Evolutionary conservation across 2,329 filamentous ascomycete species (phyloP), one percentile per base, ranked within the genome.

Genomic region (Trichoderma gracile): DNA sequence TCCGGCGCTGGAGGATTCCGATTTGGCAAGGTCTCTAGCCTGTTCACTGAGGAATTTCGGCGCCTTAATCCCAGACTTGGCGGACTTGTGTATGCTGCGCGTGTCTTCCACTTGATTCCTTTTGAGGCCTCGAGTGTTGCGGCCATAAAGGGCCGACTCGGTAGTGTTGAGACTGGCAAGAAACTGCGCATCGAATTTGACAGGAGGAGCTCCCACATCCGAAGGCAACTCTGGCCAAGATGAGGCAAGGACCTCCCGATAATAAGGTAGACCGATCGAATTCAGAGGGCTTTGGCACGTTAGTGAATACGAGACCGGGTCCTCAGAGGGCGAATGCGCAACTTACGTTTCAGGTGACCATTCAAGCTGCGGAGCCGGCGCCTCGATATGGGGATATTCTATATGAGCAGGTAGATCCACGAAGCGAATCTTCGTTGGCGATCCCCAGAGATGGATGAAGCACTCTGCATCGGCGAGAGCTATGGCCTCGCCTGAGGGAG

Each of bases 21-120:
- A 80, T 66, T 81, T 82, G 17, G 82, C 79, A 19, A 83, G 81
- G 66, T 93, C 89, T 69, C 91, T 86, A 5, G 92, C 90, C 76
- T 96, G 96, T 74, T 99, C 94, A 74, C 95, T 98, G 62, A 99
- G 78, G 73, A 99, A 98, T 71, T 94, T 97, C 3, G 95, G 95
- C 1, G 92, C 89, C 70, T 85, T 88, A 69, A 86, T 87, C 69
- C 71, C 80, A 38, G 89, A 83, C 49, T 86, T 84, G 46, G 85
- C 82, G 0, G 81, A 78, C 56, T 86, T 87, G 61, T 89, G 84
- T 42, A 82, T 73, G 47, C 84, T 82, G 30, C 92, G 87, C 10
- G 89, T 93, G 70, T 92, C 87, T 71, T 95, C 91, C 2, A 90
- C 84, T 73, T 98, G 93, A 71, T 99, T 95, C 63, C 95, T 86